phyloP scores from a whole-genome alignment of 2,329 filamentous ascomycete species.

The Laburnicola sp. region DNA sequence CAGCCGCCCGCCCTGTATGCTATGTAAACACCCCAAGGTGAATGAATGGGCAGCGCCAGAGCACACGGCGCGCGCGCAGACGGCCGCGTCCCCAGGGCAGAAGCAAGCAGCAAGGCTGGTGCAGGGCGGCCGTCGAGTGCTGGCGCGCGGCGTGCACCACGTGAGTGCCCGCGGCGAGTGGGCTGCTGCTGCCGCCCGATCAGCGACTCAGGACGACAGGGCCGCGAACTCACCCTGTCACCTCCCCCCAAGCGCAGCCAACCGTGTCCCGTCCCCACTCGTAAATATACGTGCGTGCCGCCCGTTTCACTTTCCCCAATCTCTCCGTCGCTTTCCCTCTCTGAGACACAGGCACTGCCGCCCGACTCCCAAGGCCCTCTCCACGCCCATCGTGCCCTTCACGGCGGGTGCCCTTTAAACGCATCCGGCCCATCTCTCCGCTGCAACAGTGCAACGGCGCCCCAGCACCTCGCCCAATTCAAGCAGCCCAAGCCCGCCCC shows the following conservation, averaged over 20 bases:
- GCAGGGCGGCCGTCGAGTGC: no score
- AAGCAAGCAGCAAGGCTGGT: no score
- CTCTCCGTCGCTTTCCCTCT: conserved; percentile 47
- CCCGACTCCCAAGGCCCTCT: conserved; percentile 20
- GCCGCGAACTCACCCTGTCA: conserved; percentile 26
- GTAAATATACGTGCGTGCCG: conserved; percentile 43
- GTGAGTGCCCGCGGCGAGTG: not conserved
- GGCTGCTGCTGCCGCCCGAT: conserved; percentile 23
- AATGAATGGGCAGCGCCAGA: not conserved
- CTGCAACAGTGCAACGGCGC: conserved; percentile 21
- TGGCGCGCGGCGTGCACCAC: not conserved
- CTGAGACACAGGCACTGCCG: conserved; percentile 42
- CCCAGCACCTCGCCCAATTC: not conserved
- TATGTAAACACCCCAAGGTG: no score
- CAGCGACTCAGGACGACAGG: conserved; percentile 35
- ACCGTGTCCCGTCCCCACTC: conserved; percentile 28
- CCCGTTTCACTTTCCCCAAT: conserved; percentile 48
- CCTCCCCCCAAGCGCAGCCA: conserved; percentile 37
- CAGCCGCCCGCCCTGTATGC: conserved; percentile 6
- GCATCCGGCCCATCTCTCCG: conserved; percentile 20
- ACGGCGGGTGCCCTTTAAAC: conserved; percentile 8
- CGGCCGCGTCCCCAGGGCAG: not conserved
- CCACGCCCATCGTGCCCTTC: conserved; percentile 7
- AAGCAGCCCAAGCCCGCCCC: not conserved
- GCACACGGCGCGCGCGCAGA: not conserved